Evolutionary conservation across 345 rosid genomes (phyloP).

Genomic region (Schrenkiella parvula): DNA sequence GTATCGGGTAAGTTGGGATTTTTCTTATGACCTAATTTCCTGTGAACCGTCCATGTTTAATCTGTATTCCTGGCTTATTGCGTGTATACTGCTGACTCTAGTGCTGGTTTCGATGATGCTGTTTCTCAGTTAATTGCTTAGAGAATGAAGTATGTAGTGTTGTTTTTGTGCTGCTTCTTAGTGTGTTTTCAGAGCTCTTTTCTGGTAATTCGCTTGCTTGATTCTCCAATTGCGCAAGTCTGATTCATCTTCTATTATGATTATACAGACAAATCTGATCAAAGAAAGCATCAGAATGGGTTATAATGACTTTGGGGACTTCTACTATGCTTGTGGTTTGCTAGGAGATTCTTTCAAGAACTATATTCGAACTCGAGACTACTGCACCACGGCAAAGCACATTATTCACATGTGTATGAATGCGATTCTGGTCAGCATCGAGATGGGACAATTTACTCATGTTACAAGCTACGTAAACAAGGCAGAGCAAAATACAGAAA

Average conservation of each 20-base stretch:
- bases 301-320: slow-evolving; percentile 95
- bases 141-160: not conserved
- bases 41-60: not conserved
- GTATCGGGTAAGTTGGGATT: slow-evolving; percentile 55
- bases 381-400: slow-evolving; percentile 95
- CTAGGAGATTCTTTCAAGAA: slow-evolving; percentile 93
- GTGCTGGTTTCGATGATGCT: not conserved
- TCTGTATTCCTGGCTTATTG: not conserved
- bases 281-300: slow-evolving; percentile 99
- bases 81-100: not conserved
- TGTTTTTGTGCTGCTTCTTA: not conserved
- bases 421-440: slow-evolving; percentile 91
- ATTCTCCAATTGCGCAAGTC: not conserved
- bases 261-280: slow-evolving; percentile 85
- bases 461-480: slow-evolving; percentile 89
- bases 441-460: slow-evolving; percentile 94
- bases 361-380: slow-evolving; percentile 86
- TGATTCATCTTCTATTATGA: slow-evolving; percentile 5
- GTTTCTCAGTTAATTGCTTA: not conserved
- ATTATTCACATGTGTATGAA: slow-evolving; percentile 92
- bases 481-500: slow-evolving; percentile 86
- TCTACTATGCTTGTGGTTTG: slow-evolving; percentile 78
- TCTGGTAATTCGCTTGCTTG: not conserved
- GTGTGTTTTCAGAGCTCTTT: not conserved
- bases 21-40: slow-evolving; percentile 13